phyloP scores from a whole-genome alignment of 2,329 filamentous ascomycete genomes.

The Coniella vitis region DNA sequence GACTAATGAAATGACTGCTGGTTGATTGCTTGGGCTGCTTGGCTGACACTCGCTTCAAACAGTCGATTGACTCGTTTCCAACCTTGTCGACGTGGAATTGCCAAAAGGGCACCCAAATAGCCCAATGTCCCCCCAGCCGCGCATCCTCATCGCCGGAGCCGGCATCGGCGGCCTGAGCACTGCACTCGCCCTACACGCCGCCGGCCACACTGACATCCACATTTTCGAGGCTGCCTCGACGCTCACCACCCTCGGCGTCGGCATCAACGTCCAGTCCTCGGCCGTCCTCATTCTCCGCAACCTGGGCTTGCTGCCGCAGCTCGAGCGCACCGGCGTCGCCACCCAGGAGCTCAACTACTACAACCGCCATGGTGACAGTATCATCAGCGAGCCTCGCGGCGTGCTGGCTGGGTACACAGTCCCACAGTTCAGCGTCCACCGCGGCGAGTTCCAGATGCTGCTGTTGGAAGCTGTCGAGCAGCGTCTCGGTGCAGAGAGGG shows the following conservation, averaged over 20 bases:
- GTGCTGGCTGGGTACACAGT: constrained; percentile 33
- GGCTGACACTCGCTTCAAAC: too few species aligned
- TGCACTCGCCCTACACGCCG: constrained; percentile 23
- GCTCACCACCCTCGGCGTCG: constrained; percentile 36
- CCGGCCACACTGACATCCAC: constrained; percentile 32
- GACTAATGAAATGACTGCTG: too few species aligned
- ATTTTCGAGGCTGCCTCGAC: constrained; percentile 34
- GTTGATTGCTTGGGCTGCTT: too few species aligned
- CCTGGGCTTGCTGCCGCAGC: constrained; percentile 32
- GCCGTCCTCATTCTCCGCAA: constrained; percentile 37
- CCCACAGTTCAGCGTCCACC: constrained; percentile 38
- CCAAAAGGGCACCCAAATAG: neutral
- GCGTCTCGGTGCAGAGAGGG: constrained; percentile 29
- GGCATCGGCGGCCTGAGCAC: constrained; percentile 25
- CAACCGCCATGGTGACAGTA: constrained; percentile 35
- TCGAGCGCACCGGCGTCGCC: constrained; percentile 33
- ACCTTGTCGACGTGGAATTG: neutral
- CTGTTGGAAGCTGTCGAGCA: constrained; percentile 34
- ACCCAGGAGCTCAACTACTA: constrained; percentile 38
- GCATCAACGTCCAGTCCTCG: constrained; percentile 40
- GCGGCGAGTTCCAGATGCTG: constrained; percentile 38
- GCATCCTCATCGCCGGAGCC: constrained; percentile 25
- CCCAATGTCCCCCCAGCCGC: constrained; percentile 16
- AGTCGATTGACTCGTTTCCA: too few species aligned
- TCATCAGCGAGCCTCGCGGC: constrained; percentile 35